A percentile compares a stretch with the other conserved stretches of the same genome.
These are phyloP conservation scores for Lizanozyma gosingica DNA, from an alignment of 1,139 yeast genomes.

Conservation along the genomic window DNA sequence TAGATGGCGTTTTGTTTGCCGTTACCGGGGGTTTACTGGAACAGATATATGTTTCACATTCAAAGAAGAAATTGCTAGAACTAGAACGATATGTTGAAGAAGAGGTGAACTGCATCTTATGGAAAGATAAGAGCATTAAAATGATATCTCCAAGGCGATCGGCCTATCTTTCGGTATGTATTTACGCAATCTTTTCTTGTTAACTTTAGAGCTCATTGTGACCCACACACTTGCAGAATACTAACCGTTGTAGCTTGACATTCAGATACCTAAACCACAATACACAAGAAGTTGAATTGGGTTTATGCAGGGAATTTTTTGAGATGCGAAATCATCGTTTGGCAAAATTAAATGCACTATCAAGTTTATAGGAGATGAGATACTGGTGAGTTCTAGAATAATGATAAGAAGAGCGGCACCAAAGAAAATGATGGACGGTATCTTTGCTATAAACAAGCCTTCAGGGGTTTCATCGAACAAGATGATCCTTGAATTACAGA, in stretches of 20 bases:
- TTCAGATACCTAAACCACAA: conserved; percentile 38
- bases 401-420: not conserved
- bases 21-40: conserved; percentile 27
- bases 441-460: conserved; percentile 91
- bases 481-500: conserved; percentile 58
- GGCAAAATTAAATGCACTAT: no score
- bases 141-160: conserved; percentile 47
- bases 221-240: no score
- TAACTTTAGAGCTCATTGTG: not conserved
- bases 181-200: conserved; percentile 2
- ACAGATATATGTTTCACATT: conserved; percentile 10
- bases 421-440: conserved; percentile 57
- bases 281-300: no score
- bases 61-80: conserved; percentile 19
- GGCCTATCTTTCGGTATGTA: conserved; percentile 54
- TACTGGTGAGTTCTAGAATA: no score
- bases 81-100: conserved; percentile 38
- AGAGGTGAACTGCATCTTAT: conserved; percentile 25
- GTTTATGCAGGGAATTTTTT: no score
- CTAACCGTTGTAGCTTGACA: conserved; percentile 27
- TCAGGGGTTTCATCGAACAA: conserved; percentile 75
- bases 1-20: conserved; percentile 38
- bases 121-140: conserved; percentile 19
- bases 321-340: no score
- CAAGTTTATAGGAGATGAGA: no score